phyloP scores from a whole-genome alignment of 2,329 filamentous ascomycete genomes.

The Trichoderma citrinoviride region DNA sequence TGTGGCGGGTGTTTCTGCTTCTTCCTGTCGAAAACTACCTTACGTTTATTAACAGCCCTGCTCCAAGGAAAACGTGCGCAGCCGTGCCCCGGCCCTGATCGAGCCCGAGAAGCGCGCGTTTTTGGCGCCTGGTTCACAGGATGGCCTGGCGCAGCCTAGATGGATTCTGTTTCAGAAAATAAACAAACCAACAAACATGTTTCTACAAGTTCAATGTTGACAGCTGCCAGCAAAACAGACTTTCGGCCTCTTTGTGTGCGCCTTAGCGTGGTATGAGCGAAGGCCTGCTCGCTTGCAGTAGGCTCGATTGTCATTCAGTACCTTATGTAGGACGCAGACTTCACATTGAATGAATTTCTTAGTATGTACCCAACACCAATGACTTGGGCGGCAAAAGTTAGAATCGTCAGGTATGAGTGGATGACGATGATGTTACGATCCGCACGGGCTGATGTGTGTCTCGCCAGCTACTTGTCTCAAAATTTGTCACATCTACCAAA shows the following conservation, averaged over 20 bases:
- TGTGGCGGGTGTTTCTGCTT: not conserved
- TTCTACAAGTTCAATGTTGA: not conserved
- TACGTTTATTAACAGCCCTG: not conserved
- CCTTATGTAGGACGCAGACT: not conserved
- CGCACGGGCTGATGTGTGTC: too few species aligned
- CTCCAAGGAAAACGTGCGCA: not conserved
- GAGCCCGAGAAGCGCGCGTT: constrained; percentile 1
- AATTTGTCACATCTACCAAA: not conserved
- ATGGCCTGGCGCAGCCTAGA: constrained; percentile 3
- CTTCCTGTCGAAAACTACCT: not conserved
- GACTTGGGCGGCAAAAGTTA: constrained; percentile 8
- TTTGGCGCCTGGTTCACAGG: not conserved
- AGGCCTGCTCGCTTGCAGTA: not conserved
- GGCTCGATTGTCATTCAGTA: not conserved
- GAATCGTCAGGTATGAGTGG: not conserved
- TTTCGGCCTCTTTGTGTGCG: not conserved
- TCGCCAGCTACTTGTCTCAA: not conserved
- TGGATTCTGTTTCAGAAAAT: not conserved
- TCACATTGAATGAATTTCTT: too few species aligned
- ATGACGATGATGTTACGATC: too few species aligned
- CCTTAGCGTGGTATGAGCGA: not conserved
- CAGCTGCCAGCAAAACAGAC: not conserved
- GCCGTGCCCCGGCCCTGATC: not conserved
- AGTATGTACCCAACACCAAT: not conserved
- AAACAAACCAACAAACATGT: not conserved